phyloP scores from a whole-genome alignment of 768 basidiomycete species.

The Lactarius evosmus region DNA sequence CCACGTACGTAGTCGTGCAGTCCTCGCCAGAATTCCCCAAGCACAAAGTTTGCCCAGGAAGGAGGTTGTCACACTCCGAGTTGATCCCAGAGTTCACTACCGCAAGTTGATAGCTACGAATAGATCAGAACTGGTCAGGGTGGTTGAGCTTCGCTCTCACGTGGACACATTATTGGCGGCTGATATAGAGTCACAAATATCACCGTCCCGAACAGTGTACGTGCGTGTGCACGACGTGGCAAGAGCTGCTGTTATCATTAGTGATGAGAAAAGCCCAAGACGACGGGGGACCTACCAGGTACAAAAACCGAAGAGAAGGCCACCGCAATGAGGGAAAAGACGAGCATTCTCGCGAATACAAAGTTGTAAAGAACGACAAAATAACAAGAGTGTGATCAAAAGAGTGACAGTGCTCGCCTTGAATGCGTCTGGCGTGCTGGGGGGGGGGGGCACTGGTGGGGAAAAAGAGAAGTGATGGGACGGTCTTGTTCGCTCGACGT shows the following conservation, averaged over 20 bases:
- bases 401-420: slow-evolving; percentile 4
- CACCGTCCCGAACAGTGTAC: slow-evolving; percentile 54
- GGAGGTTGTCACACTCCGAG: slow-evolving; percentile 55
- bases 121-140: slow-evolving; percentile 2
- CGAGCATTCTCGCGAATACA: neutral
- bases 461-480: neutral
- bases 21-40: slow-evolving; percentile 59
- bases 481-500: neutral
- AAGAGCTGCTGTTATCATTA: neutral
- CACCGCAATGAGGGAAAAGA: neutral
- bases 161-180: slow-evolving; percentile 57
- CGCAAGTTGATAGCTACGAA: slow-evolving; percentile 67
- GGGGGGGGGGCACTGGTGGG: neutral
- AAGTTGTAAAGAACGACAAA: neutral
- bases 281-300: slow-evolving; percentile 1
- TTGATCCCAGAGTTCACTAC: slow-evolving; percentile 52
- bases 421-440: neutral
- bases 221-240: slow-evolving; percentile 49
- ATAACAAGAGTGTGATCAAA: slow-evolving; percentile 12
- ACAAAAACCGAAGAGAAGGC: neutral
- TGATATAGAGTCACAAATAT: slow-evolving; percentile 69
- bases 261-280: neutral
- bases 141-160: slow-evolving; percentile 38
- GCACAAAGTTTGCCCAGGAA: slow-evolving; percentile 51
- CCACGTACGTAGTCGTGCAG: slow-evolving; percentile 59